These are phyloP conservation scores for Geranium rotundifolium DNA, from an alignment of 345 rosid species.

Conservation along the genomic window DNA sequence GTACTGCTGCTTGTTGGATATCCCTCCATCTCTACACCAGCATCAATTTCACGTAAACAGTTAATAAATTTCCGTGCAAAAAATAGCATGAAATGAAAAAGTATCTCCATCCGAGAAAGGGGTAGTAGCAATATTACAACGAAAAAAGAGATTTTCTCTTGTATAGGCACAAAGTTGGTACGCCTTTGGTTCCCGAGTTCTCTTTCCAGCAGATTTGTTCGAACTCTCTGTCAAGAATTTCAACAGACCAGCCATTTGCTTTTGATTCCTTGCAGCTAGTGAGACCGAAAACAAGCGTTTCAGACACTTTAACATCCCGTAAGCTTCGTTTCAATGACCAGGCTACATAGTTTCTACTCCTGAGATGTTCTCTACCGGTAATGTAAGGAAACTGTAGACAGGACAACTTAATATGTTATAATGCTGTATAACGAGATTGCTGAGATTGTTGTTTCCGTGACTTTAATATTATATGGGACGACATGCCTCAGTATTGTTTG, in stretches of 20 bases:
- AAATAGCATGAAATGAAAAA: neutral
- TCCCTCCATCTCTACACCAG: constrained; percentile 36
- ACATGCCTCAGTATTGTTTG: constrained; percentile 50
- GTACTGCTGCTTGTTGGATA: constrained; percentile 23
- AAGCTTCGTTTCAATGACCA: neutral
- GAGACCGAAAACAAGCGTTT: constrained; percentile 29
- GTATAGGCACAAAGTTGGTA: constrained; percentile 50
- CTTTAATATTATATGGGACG: neutral
- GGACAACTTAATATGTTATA: neutral
- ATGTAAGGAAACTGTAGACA: constrained; percentile 47
- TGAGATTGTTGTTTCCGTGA: neutral
- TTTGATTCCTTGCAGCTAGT: constrained; percentile 49
- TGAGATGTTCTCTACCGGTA: neutral
- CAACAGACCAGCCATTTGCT: constrained; percentile 44
- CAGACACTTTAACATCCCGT: constrained; percentile 8
- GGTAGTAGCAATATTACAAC: constrained; percentile 23
- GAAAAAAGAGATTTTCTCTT: constrained; percentile 34
- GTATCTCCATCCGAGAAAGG: neutral
- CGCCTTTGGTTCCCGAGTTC: constrained; percentile 15
- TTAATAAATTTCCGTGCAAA: too few species aligned
- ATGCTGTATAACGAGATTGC: neutral
- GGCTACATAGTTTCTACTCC: neutral
- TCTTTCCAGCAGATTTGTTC: constrained; percentile 59
- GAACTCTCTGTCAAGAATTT: constrained; percentile 29
- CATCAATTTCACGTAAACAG: constrained; percentile 3